Base-by-base conservation (phyloP, 1,284 basidiomycete species). In the Fomitopsis palustris region DNA sequence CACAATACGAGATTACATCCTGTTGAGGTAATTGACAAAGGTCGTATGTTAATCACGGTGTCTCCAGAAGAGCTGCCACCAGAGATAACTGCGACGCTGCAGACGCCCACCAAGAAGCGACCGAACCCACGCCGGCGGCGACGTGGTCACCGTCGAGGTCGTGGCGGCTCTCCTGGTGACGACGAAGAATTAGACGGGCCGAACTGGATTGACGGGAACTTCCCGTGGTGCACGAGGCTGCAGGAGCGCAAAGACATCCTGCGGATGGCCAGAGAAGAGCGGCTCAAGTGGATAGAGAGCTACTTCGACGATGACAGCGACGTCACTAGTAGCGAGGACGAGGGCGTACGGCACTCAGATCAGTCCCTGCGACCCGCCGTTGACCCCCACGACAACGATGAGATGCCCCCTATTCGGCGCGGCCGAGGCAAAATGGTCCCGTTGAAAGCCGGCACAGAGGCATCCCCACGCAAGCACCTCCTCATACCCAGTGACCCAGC, bases 131-230 rank as follows among this genome's bases (percentile, higher is more conserved):
- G 70, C 57, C 72, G 67, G 67, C 78, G 72, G 62, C 63, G 68
- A 25, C 58, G 65, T n/a, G 68, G 56, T 16, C 62, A 37, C 29
- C 60, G 53, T 56, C 63, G 62, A 7, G 61, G 61, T 19, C 51
- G 38, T 37, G 55, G 21, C 3, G 65, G 63, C 0, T 25, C 56
- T 7, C 61, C 49, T 4, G 57, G 61, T n/a, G 62, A 64, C 2
- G 65, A 66, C 14, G 59, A 55, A 1, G 66, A 66, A 59, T 21
- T 63, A n/a, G 70, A 79, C 27, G 78, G 73, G 57, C 87, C 89
- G 9, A 86, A 88, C 68, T 93, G 90, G 90, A 84, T 86, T 8
- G 90, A 93, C 66, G 64, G 76, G 14, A 82, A 84, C 67, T 90
- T 91, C 65, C 90, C 90, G 17, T 93, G 90, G 90, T 78, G 80